phyloP scores from a whole-genome alignment of 1,284 basidiomycete species.

The Ceratobasidium sp. region DNA sequence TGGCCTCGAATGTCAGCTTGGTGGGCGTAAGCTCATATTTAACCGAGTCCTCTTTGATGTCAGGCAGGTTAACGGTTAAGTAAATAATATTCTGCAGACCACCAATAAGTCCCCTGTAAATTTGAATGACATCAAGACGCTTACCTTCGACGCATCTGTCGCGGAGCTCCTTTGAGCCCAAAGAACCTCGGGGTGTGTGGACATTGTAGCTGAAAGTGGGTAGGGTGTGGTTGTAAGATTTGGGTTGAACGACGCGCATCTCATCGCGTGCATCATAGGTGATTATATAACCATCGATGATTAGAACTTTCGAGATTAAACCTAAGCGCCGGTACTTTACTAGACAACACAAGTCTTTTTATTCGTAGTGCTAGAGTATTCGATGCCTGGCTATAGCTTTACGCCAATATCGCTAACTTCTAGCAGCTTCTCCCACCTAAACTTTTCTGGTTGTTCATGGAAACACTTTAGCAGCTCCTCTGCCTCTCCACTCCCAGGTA shows the following conservation, averaged over 20 bases:
- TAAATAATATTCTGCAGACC: constrained; percentile 80
- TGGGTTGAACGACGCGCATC: constrained; percentile 25
- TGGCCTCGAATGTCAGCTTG: constrained; percentile 78
- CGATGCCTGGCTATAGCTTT: constrained; percentile 8
- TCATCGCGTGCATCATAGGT: constrained; percentile 24
- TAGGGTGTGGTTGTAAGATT: constrained; percentile 16
- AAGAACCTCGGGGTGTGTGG: constrained; percentile 83
- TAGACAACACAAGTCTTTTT: too few relatives aligned
- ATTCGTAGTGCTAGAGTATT: background rate
- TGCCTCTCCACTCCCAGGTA: constrained; percentile 69
- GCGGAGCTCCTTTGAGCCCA: constrained; percentile 92
- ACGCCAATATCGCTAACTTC: constrained; percentile 48
- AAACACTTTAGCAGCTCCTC: constrained; percentile 72
- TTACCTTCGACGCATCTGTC: constrained; percentile 76
- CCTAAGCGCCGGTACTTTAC: too few relatives aligned
- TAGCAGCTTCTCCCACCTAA: constrained; percentile 78
- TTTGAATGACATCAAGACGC: background rate
- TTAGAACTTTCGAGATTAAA: constrained; percentile 45
- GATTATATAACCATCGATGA: constrained; percentile 44
- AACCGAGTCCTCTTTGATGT: constrained; percentile 76
- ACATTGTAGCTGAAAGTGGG: background rate
- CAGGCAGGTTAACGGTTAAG: constrained; percentile 86
- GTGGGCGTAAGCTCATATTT: constrained; percentile 75
- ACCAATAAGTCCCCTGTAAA: background rate
- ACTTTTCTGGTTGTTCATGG: constrained; percentile 78